These are phyloP conservation scores for Alternaria panax DNA, from an alignment of 2,329 filamentous ascomycete genomes.

Conservation along the genomic window DNA sequence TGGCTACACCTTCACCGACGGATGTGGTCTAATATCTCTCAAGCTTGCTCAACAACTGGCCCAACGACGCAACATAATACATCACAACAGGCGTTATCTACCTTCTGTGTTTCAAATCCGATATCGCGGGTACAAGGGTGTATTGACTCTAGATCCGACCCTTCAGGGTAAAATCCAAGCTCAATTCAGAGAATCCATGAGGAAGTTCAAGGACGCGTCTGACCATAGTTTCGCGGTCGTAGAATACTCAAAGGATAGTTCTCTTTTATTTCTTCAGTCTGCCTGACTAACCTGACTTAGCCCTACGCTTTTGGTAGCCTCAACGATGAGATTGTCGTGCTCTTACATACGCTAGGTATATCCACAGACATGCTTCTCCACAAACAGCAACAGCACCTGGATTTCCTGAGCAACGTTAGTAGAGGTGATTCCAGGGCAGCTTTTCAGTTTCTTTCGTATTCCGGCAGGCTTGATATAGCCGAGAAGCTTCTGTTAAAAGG, in stretches of 20 bases:
- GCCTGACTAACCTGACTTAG: too few species aligned
- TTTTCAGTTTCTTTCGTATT: too few species aligned
- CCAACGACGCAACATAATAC: conserved; percentile 43
- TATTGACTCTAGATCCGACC: conserved; percentile 50
- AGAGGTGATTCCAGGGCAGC: too few species aligned
- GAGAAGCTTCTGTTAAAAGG: too few species aligned
- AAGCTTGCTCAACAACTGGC: conserved; percentile 46
- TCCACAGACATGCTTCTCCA: too few species aligned
- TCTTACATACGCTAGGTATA: too few species aligned
- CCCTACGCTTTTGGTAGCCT: too few species aligned
- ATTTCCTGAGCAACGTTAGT: too few species aligned
- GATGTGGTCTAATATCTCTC: conserved; percentile 51
- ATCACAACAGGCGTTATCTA: conserved; percentile 48
- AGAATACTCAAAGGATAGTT: neutral
- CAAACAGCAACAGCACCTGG: too few species aligned
- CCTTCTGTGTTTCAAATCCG: conserved; percentile 54
- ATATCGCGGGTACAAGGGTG: conserved; percentile 55
- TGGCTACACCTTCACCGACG: conserved; percentile 47
- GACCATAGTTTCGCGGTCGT: conserved; percentile 33
- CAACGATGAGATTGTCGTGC: too few species aligned
- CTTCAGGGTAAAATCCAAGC: conserved; percentile 36
- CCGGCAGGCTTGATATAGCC: too few species aligned
- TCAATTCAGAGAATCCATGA: conserved; percentile 52
- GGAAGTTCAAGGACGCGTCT: conserved; percentile 51
- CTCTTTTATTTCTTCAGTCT: too few species aligned